A percentile compares a stretch with the other conserved stretches of the same genome.
phyloP scores from a whole-genome alignment of 495 filamentous ascomycete genomes.

The Penicillium lividum region DNA sequence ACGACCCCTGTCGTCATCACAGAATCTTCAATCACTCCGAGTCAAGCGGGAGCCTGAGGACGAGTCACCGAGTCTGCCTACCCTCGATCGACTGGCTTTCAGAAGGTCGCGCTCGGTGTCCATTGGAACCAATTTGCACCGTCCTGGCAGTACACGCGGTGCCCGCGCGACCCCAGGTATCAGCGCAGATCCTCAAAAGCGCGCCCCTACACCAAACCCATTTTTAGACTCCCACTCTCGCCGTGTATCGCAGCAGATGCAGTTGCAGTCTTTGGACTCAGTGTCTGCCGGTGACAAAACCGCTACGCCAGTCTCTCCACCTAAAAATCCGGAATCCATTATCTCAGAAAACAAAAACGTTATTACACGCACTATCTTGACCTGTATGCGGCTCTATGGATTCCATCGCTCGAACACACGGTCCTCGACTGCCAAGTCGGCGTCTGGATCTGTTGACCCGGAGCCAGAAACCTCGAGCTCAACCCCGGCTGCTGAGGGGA shows the following conservation, averaged over 20 bases:
- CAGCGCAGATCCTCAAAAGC: constrained; percentile 28
- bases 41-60: constrained; percentile 48
- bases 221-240: constrained; percentile 26
- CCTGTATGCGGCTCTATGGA: constrained; percentile 66
- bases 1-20: constrained; percentile 33
- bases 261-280: constrained; percentile 20
- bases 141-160: constrained; percentile 22
- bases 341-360: constrained; percentile 45
- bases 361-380: constrained; percentile 53
- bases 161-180: constrained; percentile 11
- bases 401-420: constrained; percentile 49
- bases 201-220: constrained; percentile 29
- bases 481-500: constrained; percentile 16
- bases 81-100: constrained; percentile 33
- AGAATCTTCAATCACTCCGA: constrained; percentile 36
- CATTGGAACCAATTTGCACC: constrained; percentile 35
- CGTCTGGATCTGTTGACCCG: constrained; percentile 10
- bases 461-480: constrained; percentile 20
- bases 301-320: constrained; percentile 19
- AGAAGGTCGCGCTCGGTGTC: constrained; percentile 43
- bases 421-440: constrained; percentile 22
- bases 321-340: constrained; percentile 37
- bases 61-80: constrained; percentile 27
- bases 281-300: constrained; percentile 20
- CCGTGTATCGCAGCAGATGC: constrained; percentile 17